phyloP scores from a whole-genome alignment of 2,329 filamentous ascomycete genomes.

The Tolypocladium tropicale region DNA sequence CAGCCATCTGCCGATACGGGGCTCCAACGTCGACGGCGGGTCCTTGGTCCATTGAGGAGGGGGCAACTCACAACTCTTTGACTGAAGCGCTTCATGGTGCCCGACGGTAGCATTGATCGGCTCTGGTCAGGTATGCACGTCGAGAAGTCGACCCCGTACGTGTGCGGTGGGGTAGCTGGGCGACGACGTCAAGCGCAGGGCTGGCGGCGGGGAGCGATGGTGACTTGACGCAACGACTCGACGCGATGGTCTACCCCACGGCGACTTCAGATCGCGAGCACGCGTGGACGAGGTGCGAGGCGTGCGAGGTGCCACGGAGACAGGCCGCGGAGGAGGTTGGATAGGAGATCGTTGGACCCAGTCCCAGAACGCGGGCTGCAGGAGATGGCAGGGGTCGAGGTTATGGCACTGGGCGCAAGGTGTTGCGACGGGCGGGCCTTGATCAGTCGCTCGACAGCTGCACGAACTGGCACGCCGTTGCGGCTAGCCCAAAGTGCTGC shows the following conservation, averaged over 20 bases:
- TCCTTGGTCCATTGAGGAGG: constrained; percentile 15
- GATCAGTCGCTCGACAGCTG: not conserved
- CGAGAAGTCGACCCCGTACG: constrained; percentile 7
- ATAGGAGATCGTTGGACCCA: not conserved
- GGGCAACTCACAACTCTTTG: constrained; percentile 57
- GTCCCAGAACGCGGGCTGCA: not conserved
- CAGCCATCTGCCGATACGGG: not conserved
- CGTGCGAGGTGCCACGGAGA: not conserved
- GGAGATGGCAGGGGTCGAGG: not conserved
- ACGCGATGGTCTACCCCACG: not conserved
- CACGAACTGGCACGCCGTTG: not conserved
- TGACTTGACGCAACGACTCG: not conserved
- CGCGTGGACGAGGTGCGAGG: not conserved
- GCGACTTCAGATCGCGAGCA: not conserved
- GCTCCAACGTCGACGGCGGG: constrained; percentile 1
- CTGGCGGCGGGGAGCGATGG: not conserved
- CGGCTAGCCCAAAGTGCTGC: not conserved
- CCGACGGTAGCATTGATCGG: not conserved
- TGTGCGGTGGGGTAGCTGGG: constrained; percentile 15
- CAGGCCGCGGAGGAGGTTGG: not conserved
- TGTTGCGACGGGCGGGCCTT: not conserved
- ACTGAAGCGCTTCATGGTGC: constrained; percentile 77
- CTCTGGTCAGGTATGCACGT: not conserved
- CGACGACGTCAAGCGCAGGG: constrained; percentile 20
- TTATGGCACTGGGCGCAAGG: not conserved